phyloP scores from a whole-genome alignment of 73 alveolate genomes.

The Paramecium octaurelia region DNA sequence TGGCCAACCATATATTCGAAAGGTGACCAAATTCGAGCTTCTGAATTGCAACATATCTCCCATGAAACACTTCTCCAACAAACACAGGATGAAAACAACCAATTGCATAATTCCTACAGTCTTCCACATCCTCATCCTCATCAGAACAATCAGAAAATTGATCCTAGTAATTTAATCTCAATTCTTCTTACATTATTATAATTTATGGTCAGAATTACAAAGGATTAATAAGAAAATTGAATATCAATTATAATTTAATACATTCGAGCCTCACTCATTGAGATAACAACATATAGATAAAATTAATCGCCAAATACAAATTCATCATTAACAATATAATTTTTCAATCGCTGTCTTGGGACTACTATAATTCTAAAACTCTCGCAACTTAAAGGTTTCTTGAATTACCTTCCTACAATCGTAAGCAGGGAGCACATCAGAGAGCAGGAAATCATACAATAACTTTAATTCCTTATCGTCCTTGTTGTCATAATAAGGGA shows the following conservation, averaged over 20 bases:
- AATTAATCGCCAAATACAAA: neutral
- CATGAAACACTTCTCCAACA: conserved; percentile 62
- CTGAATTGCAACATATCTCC: conserved; percentile 48
- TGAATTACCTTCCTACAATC: neutral
- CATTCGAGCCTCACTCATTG: neutral
- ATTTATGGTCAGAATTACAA: neutral
- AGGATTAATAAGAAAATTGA: neutral
- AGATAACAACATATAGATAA: neutral
- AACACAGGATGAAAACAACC: conserved; percentile 64
- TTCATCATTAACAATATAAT: neutral
- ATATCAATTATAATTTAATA: neutral
- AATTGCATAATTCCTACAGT: neutral
- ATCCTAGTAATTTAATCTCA: neutral
- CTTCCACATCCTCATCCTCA: neutral
- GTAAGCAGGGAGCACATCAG: conserved; percentile 19
- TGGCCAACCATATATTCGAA: conserved; percentile 82
- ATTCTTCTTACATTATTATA: neutral
- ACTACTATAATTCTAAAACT: neutral
- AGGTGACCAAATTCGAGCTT: conserved; percentile 78
- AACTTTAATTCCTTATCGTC: conserved; percentile 68
- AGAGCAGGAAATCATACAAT: neutral
- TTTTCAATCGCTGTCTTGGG: conserved; percentile 14
- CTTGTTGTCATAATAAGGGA: conserved; percentile 84
- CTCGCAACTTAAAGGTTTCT: conserved; percentile 11
- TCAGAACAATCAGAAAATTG: neutral